These are phyloP conservation scores for Fusarium mexicanum DNA, from an alignment of 2,329 filamentous ascomycete species.

Conservation along the genomic window DNA sequence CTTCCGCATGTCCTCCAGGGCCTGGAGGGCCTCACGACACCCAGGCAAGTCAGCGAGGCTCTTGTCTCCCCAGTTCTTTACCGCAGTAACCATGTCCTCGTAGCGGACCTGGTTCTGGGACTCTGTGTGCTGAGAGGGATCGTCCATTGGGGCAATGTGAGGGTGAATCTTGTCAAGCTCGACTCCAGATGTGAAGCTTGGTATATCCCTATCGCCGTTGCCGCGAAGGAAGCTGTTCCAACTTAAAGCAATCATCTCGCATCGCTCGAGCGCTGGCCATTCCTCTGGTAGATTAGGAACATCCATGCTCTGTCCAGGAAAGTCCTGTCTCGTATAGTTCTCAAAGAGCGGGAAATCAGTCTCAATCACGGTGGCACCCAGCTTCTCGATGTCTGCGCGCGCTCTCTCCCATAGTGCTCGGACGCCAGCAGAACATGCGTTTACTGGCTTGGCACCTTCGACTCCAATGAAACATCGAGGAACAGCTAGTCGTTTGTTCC, in stretches of 20 bases:
- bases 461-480: background rate
- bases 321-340: background rate
- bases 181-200: background rate
- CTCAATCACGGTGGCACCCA: background rate
- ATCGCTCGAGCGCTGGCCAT: background rate
- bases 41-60: background rate
- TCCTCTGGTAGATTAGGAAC: background rate
- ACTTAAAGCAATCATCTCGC: background rate
- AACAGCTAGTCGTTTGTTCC: background rate
- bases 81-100: background rate
- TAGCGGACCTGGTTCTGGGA: constrained; percentile 2
- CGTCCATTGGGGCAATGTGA: background rate
- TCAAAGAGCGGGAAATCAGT: background rate
- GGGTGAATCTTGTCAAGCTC: background rate
- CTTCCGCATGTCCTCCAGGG: background rate
- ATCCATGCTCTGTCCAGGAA: background rate
- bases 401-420: background rate
- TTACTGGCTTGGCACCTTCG: background rate
- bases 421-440: background rate
- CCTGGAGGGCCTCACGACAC: background rate
- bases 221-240: background rate
- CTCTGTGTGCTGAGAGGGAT: background rate
- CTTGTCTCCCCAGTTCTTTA: background rate
- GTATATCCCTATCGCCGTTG: background rate
- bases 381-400: rapidly evolving